These are phyloP conservation scores for Arbutus unedo DNA, from an alignment of 148 eudicot genomes.

Conservation along the genomic window DNA sequence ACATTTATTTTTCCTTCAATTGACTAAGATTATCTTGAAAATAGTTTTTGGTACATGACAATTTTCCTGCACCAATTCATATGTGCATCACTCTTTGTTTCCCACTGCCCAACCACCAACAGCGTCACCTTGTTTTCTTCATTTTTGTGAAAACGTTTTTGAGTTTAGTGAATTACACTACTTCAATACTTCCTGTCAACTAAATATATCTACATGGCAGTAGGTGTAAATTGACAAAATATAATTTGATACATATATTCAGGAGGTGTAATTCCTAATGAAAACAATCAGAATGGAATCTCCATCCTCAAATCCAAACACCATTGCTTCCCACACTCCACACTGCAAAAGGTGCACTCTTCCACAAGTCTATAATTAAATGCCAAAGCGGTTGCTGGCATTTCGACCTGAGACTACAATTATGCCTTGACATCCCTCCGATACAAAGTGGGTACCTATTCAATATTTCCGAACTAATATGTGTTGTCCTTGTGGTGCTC, in stretches of 20 bases:
- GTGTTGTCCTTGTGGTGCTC: too few species aligned
- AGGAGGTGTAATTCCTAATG: slow-evolving; percentile 83
- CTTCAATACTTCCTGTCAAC: neutral
- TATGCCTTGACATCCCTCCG: slow-evolving; percentile 70
- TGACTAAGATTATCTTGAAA: too few species aligned
- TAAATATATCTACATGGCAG: neutral
- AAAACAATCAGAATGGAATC: slow-evolving; percentile 81
- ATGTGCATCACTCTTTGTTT: too few species aligned
- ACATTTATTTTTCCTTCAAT: too few species aligned
- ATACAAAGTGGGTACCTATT: slow-evolving; percentile 27
- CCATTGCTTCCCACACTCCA: slow-evolving; percentile 56
- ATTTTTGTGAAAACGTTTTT: neutral
- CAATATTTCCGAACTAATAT: too few species aligned
- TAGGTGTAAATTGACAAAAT: neutral
- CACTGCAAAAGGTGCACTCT: slow-evolving; percentile 83
- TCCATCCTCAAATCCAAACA: slow-evolving; percentile 37
- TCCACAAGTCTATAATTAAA: slow-evolving; percentile 57
- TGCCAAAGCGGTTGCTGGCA: slow-evolving; percentile 53
- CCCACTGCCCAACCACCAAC: too few species aligned
- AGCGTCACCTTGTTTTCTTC: too few species aligned
- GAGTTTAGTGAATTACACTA: neutral
- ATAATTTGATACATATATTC: slow-evolving; percentile 22
- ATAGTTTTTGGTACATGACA: too few species aligned
- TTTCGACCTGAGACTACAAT: slow-evolving; percentile 60
- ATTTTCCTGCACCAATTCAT: too few species aligned